These are phyloP conservation scores for Quercus alba DNA, from an alignment of 306 rosid species.

Conservation along the genomic window DNA sequence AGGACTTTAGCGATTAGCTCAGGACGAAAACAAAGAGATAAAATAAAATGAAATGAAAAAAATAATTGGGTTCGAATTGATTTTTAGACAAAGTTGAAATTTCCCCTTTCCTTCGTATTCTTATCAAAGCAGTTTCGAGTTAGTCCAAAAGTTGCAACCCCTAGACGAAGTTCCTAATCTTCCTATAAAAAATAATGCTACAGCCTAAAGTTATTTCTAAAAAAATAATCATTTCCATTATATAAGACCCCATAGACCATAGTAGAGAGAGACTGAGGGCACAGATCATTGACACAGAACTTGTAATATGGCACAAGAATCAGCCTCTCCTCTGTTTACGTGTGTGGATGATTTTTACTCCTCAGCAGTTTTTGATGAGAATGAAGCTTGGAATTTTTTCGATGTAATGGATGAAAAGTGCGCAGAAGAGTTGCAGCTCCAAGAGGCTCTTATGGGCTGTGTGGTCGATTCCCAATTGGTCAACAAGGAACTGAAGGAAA, in stretches of 20 bases:
- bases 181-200: too few relatives aligned
- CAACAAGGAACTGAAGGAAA: neutral
- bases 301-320: constrained; percentile 26
- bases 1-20: too few relatives aligned
- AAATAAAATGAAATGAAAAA: too few relatives aligned
- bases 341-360: constrained; percentile 36
- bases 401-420: constrained; percentile 26
- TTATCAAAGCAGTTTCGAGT: too few relatives aligned
- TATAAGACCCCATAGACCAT: too few relatives aligned
- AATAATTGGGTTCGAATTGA: too few relatives aligned
- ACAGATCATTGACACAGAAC: neutral
- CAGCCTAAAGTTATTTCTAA: neutral
- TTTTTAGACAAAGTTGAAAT: too few relatives aligned
- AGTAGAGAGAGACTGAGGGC: neutral
- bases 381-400: neutral
- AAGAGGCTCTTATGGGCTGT: constrained; percentile 40
- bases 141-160: too few relatives aligned
- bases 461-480: neutral
- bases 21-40: too few relatives aligned
- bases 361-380: constrained; percentile 26
- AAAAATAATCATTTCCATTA: neutral
- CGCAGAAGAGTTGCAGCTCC: constrained; percentile 49
- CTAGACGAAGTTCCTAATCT: too few relatives aligned
- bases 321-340: neutral
- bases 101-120: too few relatives aligned